Evolutionary conservation across 2,329 filamentous ascomycete species (phyloP).

Genomic region (Graphiopsis chlorocephala): DNA sequence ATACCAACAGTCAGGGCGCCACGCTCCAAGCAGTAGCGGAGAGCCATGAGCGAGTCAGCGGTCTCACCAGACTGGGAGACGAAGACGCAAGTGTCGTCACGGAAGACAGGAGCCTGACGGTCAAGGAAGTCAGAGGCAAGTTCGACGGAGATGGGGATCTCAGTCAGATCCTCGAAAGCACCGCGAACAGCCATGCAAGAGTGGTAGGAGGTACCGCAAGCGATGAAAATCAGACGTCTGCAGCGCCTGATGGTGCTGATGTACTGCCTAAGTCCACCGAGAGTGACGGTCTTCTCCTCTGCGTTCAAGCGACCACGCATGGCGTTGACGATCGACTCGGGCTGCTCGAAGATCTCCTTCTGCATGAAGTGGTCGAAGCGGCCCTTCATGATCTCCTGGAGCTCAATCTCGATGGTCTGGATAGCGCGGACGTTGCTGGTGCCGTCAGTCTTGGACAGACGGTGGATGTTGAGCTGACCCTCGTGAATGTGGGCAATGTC

Average conservation of each 20-base stretch:
- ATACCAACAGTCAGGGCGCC: constrained; percentile 96
- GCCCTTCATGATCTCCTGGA: constrained; percentile 99
- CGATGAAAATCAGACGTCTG: constrained; percentile 97
- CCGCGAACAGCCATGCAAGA: constrained; percentile 99
- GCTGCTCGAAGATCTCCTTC: constrained; percentile 99
- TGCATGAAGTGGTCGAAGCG: constrained; percentile 99
- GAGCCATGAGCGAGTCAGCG: constrained; percentile 92
- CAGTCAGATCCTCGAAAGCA: constrained; percentile 94
- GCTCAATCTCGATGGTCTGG: constrained; percentile 96
- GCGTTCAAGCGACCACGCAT: constrained; percentile 98
- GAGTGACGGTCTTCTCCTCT: constrained; percentile 89
- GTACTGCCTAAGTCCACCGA: constrained; percentile 94
- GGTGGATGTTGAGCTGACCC: constrained; percentile 97
- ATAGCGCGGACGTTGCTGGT: constrained; percentile 97
- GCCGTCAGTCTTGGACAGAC: constrained; percentile 92
- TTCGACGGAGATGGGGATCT: constrained; percentile 96
- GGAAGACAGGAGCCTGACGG: constrained; percentile 94
- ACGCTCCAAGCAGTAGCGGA: constrained; percentile 96
- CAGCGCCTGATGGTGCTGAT: constrained; percentile 95
- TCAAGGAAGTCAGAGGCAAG: constrained; percentile 98
- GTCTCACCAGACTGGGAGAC: constrained; percentile 99
- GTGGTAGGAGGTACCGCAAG: constrained; percentile 97
- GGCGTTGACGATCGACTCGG: constrained; percentile 98
- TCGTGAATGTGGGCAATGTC: constrained; percentile 99
- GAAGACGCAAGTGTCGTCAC: constrained; percentile 98